Evolutionary conservation across 164 flowering plant species (phyloP), one percentile per base, ranked within the genome.

Genomic region (Vitis rotundifolia): DNA sequence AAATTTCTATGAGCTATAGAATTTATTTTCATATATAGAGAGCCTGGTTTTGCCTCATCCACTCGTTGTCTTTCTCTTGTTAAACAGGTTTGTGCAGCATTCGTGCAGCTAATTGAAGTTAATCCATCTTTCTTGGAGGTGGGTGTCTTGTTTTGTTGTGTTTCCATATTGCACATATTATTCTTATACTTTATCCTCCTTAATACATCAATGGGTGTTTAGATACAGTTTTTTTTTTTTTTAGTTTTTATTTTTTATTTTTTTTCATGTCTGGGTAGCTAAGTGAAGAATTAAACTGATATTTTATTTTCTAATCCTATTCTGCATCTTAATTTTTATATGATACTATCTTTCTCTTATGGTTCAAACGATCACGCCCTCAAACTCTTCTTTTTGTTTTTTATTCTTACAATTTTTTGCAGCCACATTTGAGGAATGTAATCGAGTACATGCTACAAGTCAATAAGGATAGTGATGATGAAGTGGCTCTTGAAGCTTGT

Each of bases 401-500:
- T 73, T 31, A 22, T 15, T 29, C 69, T 66, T 49, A 29, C 26
- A 11, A 31, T 59, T 26, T 64, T 16, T 49, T 79, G 78, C 94
- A 96, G 99, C 97, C 94, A 22, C 98, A 92, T 79, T 68, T 96
- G 71, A 82, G 86, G 78, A 89, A 96, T 80, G 83, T 96, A 8
- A 84, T 91, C 75, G 96, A 92, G 77, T 96, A 93, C 80, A 92
- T 96, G 83, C 81, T 96, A 79, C 94, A 81, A 92, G 99, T 92
- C 49, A 96, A 93, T 78, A 88, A 89, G 84, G 98, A 92, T 65
- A 53, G 71, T 64, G 97, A 92, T 80, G 96, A 92, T 49, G 98
- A 93, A 83, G 99, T 94, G 70, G 87, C 97, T 59, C 97, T 96
- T 71, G 99, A 96, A 86, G 91, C 98, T 61, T 93, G 99, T 83